Percentiles rank a stretch among this genome's conserved stretches.
Evolutionary conservation across 306 rosid genomes (phyloP).

Genomic region (Bauhinia variegata): DNA sequence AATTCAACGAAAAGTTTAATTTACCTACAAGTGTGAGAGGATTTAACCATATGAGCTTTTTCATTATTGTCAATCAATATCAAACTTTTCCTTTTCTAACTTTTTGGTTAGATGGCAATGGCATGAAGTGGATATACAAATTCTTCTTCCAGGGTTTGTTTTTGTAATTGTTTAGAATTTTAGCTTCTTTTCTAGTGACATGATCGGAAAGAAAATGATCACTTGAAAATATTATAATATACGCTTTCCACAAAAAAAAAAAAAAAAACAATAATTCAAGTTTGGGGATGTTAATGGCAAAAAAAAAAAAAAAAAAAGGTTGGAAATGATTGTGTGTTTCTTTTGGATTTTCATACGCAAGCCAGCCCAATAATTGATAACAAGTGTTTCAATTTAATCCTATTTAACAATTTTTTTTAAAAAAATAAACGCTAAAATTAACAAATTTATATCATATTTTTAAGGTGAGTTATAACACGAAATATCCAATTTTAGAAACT

Average conservation of each 20-base stretch:
- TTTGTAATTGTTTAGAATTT: conserved; percentile 27
- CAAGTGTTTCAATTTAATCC: too few relatives aligned
- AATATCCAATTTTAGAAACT: too few relatives aligned
- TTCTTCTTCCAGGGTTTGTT: neutral
- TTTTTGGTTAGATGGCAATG: conserved; percentile 17
- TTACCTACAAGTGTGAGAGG: neutral
- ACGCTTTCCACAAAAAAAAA: too few relatives aligned
- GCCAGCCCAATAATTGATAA: neutral
- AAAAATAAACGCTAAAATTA: too few relatives aligned
- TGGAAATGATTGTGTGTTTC: neutral
- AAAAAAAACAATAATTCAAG: too few relatives aligned
- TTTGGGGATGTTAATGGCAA: neutral
- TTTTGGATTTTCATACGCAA: neutral
- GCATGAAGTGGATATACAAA: neutral
- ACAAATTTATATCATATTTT: too few relatives aligned
- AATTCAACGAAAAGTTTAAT: too few relatives aligned
- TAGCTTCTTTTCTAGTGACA: neutral
- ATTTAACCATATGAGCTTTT: neutral
- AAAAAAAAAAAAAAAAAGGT: neutral
- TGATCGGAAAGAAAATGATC: too few relatives aligned
- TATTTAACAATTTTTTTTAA: too few relatives aligned
- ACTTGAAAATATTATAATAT: too few relatives aligned
- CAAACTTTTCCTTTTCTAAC: conserved; percentile 28
- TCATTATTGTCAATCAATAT: conserved; percentile 7
- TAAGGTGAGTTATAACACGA: too few relatives aligned